Evolutionary conservation across 2,329 filamentous ascomycete species (phyloP), one percentile per base, ranked within the genome.

Genomic region (Colletotrichum neosansevieriae): DNA sequence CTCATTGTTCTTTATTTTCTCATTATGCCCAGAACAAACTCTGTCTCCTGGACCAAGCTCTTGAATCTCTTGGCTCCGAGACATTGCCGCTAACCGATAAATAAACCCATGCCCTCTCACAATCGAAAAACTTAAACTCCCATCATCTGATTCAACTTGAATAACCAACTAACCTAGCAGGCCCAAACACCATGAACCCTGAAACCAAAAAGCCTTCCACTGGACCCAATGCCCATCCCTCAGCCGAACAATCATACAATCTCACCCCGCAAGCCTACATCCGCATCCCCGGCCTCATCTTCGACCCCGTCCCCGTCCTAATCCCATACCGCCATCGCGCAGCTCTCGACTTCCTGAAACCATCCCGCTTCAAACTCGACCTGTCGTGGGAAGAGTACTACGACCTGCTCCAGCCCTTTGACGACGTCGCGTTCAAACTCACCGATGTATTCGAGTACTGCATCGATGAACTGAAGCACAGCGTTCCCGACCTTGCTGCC

Each of bases 211-310:
- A 19, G 0, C 19, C 10, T 21, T 17, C n/a, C 3, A 1, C 19
- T 21, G 21, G 2, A 29, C 36, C 19, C 21, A 40, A 53, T 19
- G 19, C 5, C 32, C 47, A 53, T 13, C 24, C 24, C 21, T 15
- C 44, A 32, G 19, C 36, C 13, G 47, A 53, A 7, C 21, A 42
- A 17, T 19, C 38, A 24, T 51, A 53, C 47, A 29, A 59, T 9
- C 13, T 24, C 21, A 21, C n/a, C 7, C 47, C 65, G 7, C 65
- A 68, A 44, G 12, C 64, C 21, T 68, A 68, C 42, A 49, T 68
- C n/a, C 65, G 65, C 47, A 65, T 68, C 24, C 65, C 65, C 10
- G 65, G 65, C 12, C 47, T 68, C 38, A 17, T 49, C 40, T 65
- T 68, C 17, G 61, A 68, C 54, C 44, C 45, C 4, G 15, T 59